phyloP scores from a whole-genome alignment of 805 yeast genomes.

The Zygosaccharomyces gambellarensis region DNA sequence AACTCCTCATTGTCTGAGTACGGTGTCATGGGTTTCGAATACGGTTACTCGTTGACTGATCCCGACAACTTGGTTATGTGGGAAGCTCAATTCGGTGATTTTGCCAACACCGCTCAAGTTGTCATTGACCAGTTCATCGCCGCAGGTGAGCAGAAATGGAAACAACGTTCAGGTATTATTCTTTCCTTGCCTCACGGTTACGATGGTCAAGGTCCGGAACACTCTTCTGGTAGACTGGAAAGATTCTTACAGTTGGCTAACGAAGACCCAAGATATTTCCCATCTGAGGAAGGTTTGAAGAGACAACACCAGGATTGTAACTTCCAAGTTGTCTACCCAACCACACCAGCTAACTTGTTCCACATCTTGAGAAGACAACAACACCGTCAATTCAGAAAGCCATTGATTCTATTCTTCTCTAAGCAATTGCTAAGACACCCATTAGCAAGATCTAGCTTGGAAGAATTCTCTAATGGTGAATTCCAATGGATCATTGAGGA shows the following conservation, averaged over 20 bases:
- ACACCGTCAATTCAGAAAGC: constrained; percentile 98
- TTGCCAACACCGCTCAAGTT: constrained; percentile 98
- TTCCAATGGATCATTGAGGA: constrained; percentile 98
- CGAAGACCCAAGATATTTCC: constrained; percentile 94
- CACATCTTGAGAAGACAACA: constrained; percentile 97
- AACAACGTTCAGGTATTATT: constrained; percentile 95
- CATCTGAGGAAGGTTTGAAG: constrained; percentile 77
- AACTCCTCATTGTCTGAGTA: constrained; percentile 97
- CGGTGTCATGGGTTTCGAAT: constrained; percentile 99
- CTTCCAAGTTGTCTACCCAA: constrained; percentile 96
- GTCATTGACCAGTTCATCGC: constrained; percentile 94
- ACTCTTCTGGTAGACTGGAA: constrained; percentile 95
- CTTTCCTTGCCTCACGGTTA: constrained; percentile 97
- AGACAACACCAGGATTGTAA: constrained; percentile 99
- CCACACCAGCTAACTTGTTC: constrained; percentile 95
- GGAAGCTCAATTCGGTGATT: constrained; percentile 99
- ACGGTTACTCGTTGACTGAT: constrained; percentile 95
- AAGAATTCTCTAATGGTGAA: constrained; percentile 85
- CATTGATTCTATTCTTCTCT: constrained; percentile 82
- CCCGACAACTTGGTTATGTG: constrained; percentile 97
- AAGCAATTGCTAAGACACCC: constrained; percentile 95
- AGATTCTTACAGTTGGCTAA: constrained; percentile 93
- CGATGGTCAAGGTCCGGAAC: constrained; percentile 99
- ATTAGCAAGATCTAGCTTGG: constrained; percentile 79
- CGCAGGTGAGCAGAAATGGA: constrained; percentile 97